Base-by-base conservation (phyloP, 805 yeast genomes). In the Cephaloascus albidus region DNA sequence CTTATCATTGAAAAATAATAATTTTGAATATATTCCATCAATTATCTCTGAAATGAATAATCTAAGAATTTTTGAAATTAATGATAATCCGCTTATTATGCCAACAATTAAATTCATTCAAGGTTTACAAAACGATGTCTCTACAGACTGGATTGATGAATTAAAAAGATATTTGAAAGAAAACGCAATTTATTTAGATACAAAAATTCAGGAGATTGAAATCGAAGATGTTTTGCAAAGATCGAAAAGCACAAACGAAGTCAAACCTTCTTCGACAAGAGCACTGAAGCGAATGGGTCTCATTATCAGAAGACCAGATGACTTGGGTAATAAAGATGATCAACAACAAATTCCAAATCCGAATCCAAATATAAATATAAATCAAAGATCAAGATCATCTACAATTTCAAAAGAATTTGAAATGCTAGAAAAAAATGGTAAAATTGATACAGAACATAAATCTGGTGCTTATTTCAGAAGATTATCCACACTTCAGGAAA, bases 241-340 rank as follows among this genome's bases (percentile, higher is more conserved):
- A 17, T 34, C 36, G 3, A 37, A 41, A 18, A 38, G 46, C 36
- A 38, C 19, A 38, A 18, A 35, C 50, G 33, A 35, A 20, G 36
- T 33, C 41, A 31, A 52, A 47, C 43, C 41, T 47, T 37, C 26
- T 49, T 35, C 5, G 14, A 70, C 83, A n/a, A 69, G 78, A 40
- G 85, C 86, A 3, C 76, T 85, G 0, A 76, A 82, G 51, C 64
- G 90, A 45, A 82, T 81, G 88, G 90, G 89, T 0, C 72, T 83
- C 39, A 76, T 83, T 31, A 72, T 76, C 38, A 75, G 73, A 40
- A 68, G 61, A 38, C 52, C 63, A 1, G 58, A 54, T 6, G 63
- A 55, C 12, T n/a, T 31, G 16, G 14, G 38, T 35, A 6, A 35
- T 27, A 14, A 38, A 27, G 30, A 20, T 15, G n/a, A n/a, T n/a